Percentiles rank a stretch among this genome's conserved stretches.
Conservation (phyloP, 2,329 filamentous ascomycete genomes). For the Colletotrichum costaricense region DNA sequence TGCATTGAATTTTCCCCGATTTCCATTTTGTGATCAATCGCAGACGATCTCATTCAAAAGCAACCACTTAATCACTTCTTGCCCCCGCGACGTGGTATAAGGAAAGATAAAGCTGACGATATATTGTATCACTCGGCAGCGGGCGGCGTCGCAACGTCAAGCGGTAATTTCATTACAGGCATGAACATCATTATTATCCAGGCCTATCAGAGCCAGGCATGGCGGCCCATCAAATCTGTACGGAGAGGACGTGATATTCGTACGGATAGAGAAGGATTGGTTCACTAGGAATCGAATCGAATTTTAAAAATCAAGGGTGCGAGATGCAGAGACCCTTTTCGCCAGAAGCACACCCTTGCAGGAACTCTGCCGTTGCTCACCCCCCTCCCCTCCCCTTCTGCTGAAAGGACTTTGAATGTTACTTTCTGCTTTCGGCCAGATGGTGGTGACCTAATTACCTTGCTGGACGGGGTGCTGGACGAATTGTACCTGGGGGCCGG, state of each 20-base stretch:
- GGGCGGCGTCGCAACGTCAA: not conserved
- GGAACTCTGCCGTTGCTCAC: not conserved
- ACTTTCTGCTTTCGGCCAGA: conserved; percentile 20
- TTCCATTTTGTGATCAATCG: not conserved
- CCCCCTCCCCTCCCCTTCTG: not conserved
- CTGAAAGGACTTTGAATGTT: not conserved
- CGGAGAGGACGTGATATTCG: not conserved
- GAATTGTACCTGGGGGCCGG: no score
- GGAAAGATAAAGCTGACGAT: not conserved
- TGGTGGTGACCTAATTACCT: not conserved
- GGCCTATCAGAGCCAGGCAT: not conserved
- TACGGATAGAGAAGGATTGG: not conserved
- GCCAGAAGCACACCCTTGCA: not conserved
- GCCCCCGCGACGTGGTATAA: not conserved
- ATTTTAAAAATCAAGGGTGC: not conserved
- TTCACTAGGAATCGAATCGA: no score
- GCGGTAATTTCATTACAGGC: not conserved
- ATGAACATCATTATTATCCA: not conserved
- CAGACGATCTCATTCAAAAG: not conserved
- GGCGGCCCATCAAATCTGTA: not conserved
- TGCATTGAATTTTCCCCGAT: not conserved
- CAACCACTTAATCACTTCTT: not conserved
- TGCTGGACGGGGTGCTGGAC: not conserved
- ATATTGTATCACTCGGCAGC: not conserved
- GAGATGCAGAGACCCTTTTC: not conserved